Conservation (phyloP, 2,329 filamentous ascomycete species). For the Delphinella strobiligena region DNA sequence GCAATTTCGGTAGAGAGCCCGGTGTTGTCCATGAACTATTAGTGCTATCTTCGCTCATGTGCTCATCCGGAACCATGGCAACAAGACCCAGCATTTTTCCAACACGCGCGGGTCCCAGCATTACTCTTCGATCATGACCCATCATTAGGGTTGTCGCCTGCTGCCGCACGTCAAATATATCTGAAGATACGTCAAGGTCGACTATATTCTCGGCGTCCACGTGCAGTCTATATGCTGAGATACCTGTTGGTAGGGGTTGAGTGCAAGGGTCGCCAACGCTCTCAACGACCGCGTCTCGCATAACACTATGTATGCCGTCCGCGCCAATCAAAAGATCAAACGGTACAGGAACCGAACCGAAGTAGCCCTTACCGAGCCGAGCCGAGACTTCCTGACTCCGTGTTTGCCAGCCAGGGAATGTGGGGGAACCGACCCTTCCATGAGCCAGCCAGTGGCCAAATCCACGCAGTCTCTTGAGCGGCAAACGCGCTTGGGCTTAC, state of each 20-base stretch:
- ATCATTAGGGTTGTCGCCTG: constrained; percentile 36
- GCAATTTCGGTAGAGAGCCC: constrained; percentile 24
- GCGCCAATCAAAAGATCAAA: constrained; percentile 27
- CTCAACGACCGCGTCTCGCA: constrained; percentile 15
- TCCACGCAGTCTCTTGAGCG: too few species aligned
- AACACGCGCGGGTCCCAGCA: constrained; percentile 34
- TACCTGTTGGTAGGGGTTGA: constrained; percentile 23
- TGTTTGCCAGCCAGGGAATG: too few species aligned
- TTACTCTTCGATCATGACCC: constrained; percentile 24
- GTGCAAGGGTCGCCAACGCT: too few species aligned
- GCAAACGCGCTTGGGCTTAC: too few species aligned
- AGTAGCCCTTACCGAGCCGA: too few species aligned
- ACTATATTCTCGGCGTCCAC: constrained; percentile 15
- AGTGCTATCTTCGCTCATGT: constrained; percentile 26
- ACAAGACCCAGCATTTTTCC: constrained; percentile 32
- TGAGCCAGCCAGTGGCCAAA: too few species aligned
- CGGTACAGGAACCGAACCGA: too few species aligned
- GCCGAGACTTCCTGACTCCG: too few species aligned
- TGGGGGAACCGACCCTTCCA: too few species aligned
- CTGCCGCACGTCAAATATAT: constrained; percentile 23
- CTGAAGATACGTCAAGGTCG: constrained; percentile 6
- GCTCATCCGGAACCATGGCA: constrained; percentile 32
- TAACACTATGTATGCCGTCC: constrained; percentile 22
- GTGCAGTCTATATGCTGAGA: constrained; percentile 29
- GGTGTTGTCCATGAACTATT: constrained; percentile 29